Conservation (phyloP, 208 protist genomes). For the Crithidia sp. region DNA sequence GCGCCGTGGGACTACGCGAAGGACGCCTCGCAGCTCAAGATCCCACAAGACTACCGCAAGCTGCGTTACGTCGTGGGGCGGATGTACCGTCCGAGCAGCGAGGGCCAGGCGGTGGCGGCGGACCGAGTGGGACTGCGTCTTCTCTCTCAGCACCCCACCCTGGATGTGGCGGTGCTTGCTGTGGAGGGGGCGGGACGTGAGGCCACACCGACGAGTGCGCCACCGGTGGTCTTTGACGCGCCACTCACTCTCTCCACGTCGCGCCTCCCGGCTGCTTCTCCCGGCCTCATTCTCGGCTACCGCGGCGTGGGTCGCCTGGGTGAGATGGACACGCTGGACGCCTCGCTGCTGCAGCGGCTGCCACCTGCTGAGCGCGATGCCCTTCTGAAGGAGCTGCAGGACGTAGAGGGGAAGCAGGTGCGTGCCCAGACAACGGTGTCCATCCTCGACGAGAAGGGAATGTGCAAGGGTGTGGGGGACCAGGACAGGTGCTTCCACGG, state of each 20-base stretch:
- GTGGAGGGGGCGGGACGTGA: not conserved
- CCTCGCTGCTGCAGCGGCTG: slow-evolving; percentile 62
- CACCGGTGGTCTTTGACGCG: not conserved
- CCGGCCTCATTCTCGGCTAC: slow-evolving; percentile 49
- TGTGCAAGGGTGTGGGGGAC: slow-evolving; percentile 49
- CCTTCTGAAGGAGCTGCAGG: slow-evolving; percentile 53
- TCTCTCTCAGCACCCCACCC: slow-evolving; percentile 57
- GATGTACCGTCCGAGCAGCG: slow-evolving; percentile 40
- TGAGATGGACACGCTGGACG: slow-evolving; percentile 78
- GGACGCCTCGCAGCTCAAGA: slow-evolving; percentile 64
- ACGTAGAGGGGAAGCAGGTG: slow-evolving; percentile 72
- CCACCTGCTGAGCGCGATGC: slow-evolving; percentile 48
- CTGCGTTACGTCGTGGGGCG: slow-evolving; percentile 64
- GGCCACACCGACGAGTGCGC: no score
- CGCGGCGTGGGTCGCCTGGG: slow-evolving; percentile 65
- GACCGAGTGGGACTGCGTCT: slow-evolving; percentile 37
- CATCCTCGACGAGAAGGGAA: slow-evolving; percentile 52
- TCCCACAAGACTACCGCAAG: slow-evolving; percentile 79
- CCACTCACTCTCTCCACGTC: slow-evolving; percentile 20
- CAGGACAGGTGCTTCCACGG: slow-evolving; percentile 68
- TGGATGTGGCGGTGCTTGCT: slow-evolving; percentile 66
- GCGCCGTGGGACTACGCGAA: slow-evolving; percentile 69
- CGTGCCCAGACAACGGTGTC: slow-evolving; percentile 28
- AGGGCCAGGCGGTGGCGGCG: slow-evolving; percentile 32
- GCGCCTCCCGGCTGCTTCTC: slow-evolving; percentile 7